These are phyloP conservation scores for Capsella bursapastoris DNA, from an alignment of 345 rosid genomes.

Conservation along the genomic window DNA sequence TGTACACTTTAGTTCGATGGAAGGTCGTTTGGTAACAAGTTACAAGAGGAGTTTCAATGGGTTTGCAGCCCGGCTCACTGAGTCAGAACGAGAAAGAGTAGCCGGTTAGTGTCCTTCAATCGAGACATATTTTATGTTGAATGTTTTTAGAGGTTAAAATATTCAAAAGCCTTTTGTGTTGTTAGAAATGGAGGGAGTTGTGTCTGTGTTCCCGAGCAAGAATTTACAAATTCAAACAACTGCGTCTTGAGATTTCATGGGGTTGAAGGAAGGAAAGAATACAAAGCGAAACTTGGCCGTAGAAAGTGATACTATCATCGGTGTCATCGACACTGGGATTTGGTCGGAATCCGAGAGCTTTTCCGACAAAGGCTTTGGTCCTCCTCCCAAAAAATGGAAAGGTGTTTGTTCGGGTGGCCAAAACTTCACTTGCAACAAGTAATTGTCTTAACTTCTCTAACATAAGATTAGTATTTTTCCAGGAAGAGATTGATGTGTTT, in stretches of 20 bases:
- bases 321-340: conserved; percentile 48
- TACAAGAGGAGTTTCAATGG: conserved; percentile 67
- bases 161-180: neutral
- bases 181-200: conserved; percentile 48
- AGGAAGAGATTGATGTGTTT: neutral
- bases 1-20: conserved; percentile 33
- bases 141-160: neutral
- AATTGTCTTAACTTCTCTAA: neutral
- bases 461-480: neutral
- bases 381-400: conserved; percentile 60
- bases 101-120: conserved; percentile 43
- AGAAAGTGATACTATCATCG: conserved; percentile 48
- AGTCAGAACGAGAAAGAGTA: conserved; percentile 50
- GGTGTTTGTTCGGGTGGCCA: conserved; percentile 51
- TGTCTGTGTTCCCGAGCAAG: conserved; percentile 53
- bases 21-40: conserved; percentile 49
- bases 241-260: conserved; percentile 65
- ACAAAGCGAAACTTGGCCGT: neutral
- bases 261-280: conserved; percentile 34
- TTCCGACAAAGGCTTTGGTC: conserved; percentile 48
- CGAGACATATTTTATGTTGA: neutral
- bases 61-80: conserved; percentile 57
- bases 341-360: conserved; percentile 59
- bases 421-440: conserved; percentile 68
- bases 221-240: conserved; percentile 50